These are phyloP conservation scores for Phytopythium sindhum DNA, from an alignment of 352 stramenopile genomes.

Conservation along the genomic window DNA sequence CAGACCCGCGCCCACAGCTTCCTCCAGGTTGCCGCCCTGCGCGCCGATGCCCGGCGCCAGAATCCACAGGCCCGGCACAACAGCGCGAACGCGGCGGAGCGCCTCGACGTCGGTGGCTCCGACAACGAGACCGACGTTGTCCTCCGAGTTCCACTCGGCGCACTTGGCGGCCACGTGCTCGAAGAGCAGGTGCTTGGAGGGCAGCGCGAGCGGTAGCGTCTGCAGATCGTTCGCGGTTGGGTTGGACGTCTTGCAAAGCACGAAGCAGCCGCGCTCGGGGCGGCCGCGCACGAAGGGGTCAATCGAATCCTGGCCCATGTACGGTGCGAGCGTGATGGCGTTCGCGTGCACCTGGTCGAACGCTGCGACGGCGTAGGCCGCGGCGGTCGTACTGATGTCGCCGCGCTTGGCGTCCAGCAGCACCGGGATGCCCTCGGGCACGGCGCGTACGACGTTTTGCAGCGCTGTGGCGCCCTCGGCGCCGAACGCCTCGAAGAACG, in stretches of 20 bases:
- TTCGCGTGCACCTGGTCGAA: slow-evolving; percentile 93
- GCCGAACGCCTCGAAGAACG: slow-evolving; percentile 97
- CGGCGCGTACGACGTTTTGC: slow-evolving; percentile 84
- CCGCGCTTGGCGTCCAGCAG: slow-evolving; percentile 98
- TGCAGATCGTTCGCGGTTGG: slow-evolving; percentile 96
- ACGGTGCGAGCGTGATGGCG: slow-evolving; percentile 96
- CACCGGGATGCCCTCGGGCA: slow-evolving; percentile 93
- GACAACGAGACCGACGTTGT: slow-evolving; percentile 96
- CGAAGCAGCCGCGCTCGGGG: slow-evolving; percentile 91
- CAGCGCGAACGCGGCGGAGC: slow-evolving; percentile 79
- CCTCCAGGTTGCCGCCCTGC: slow-evolving; percentile 91
- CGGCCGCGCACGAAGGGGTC: slow-evolving; percentile 92
- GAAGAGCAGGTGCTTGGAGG: slow-evolving; percentile 50
- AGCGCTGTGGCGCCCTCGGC: slow-evolving; percentile 88
- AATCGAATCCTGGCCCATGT: slow-evolving; percentile 99
- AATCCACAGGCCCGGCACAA: slow-evolving; percentile 94
- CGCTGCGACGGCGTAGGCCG: slow-evolving; percentile 93
- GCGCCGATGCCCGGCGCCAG: slow-evolving; percentile 96
- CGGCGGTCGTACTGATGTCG: slow-evolving; percentile 98
- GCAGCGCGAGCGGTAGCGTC: slow-evolving; percentile 53
- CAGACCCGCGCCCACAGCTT: slow-evolving; percentile 73
- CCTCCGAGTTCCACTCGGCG: slow-evolving; percentile 85
- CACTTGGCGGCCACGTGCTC: slow-evolving; percentile 92
- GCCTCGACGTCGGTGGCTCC: slow-evolving; percentile 96
- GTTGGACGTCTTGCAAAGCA: slow-evolving; percentile 99